Percentiles rank a stretch among this genome's conserved stretches.
phyloP scores from a whole-genome alignment of 306 rosid species.

The Citrullus mucosospermus region DNA sequence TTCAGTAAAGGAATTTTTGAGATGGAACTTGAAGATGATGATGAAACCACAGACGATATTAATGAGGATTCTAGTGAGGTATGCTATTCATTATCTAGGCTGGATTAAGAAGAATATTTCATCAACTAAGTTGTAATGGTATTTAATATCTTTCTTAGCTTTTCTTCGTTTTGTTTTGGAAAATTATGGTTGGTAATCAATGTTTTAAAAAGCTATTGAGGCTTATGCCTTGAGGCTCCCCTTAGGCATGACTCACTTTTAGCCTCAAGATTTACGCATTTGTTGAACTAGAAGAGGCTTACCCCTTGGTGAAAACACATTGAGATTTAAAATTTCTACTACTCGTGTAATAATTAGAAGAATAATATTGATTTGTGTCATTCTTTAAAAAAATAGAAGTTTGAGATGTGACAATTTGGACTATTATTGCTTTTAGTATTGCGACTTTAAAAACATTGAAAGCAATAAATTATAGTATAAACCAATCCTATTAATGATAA shows the following conservation, averaged over 20 bases:
- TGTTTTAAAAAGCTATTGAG: not conserved
- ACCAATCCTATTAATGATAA: too few relatives aligned
- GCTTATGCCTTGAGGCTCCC: not conserved
- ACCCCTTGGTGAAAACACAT: not conserved
- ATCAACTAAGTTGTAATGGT: not conserved
- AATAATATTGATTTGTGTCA: too few relatives aligned
- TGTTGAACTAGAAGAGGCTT: not conserved
- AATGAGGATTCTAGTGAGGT: constrained; percentile 37
- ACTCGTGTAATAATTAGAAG: too few relatives aligned
- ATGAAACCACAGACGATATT: constrained; percentile 30
- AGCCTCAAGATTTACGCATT: not conserved
- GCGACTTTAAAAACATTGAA: not conserved
- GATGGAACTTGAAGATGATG: constrained; percentile 55
- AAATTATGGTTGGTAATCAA: too few relatives aligned
- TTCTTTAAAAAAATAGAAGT: not conserved
- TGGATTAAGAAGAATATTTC: not conserved
- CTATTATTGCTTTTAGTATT: too few relatives aligned
- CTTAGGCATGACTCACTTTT: not conserved
- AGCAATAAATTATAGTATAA: too few relatives aligned
- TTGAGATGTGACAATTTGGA: not conserved
- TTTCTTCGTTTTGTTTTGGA: not conserved
- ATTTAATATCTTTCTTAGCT: not conserved
- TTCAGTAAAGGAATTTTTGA: constrained; percentile 55
- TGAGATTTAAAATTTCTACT: too few relatives aligned
- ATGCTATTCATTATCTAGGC: not conserved